A percentile compares a stretch with the other conserved stretches of the same genome.
Conservation (phyloP, 1,139 yeast genomes). For the Yamadazyma membranifaciens region DNA sequence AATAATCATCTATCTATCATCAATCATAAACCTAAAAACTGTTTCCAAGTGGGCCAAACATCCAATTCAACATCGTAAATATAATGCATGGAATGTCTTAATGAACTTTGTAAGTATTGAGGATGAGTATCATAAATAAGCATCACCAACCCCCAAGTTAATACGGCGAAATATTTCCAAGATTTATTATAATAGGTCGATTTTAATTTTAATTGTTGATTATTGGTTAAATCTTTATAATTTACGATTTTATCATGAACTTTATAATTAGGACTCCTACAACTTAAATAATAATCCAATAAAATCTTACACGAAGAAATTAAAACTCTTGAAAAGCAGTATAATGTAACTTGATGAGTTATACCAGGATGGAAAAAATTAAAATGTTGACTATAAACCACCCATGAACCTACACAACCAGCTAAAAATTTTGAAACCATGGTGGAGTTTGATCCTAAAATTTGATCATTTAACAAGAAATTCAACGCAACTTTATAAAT, state of each 20-base stretch:
- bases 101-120: slow-evolving; percentile 59
- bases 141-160: slow-evolving; percentile 79
- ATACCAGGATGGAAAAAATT: slow-evolving; percentile 48
- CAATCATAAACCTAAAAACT: slow-evolving; percentile 34
- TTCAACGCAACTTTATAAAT: slow-evolving; percentile 49
- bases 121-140: slow-evolving; percentile 65
- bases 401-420: slow-evolving; percentile 63
- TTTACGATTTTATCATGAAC: slow-evolving; percentile 15
- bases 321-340: slow-evolving; percentile 59
- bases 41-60: slow-evolving; percentile 42
- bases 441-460: slow-evolving; percentile 32
- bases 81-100: slow-evolving; percentile 71
- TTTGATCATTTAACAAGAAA: slow-evolving; percentile 30
- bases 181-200: slow-evolving; percentile 38
- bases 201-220: slow-evolving; percentile 35
- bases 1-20: slow-evolving; percentile 1
- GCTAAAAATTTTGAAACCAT: slow-evolving; percentile 50
- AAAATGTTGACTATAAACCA: slow-evolving; percentile 63
- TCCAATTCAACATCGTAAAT: slow-evolving; percentile 59
- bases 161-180: slow-evolving; percentile 68
- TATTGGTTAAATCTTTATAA: slow-evolving; percentile 29
- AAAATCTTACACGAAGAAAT: slow-evolving; percentile 52
- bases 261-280: slow-evolving; percentile 35
- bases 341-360: slow-evolving; percentile 58
- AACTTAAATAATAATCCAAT: slow-evolving; percentile 36